Evolutionary conservation across 257 asterid species (phyloP).

Genomic region (Sherardia arvensis): DNA sequence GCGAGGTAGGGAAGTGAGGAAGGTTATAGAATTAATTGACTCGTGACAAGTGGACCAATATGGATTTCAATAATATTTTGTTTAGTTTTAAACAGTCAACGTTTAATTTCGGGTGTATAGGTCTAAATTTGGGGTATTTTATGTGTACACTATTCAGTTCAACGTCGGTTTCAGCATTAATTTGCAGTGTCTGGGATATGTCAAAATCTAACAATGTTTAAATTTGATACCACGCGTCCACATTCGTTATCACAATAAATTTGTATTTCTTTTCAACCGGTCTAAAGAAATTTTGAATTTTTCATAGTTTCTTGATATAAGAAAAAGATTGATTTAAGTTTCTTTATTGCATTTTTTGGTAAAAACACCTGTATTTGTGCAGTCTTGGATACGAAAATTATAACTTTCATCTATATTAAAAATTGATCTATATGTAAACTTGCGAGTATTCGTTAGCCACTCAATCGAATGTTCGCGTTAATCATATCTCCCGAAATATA

Average conservation of each 20-base stretch:
- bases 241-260: background rate
- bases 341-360: too few species aligned
- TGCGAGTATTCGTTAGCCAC: too few species aligned
- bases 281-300: too few species aligned
- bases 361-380: too few species aligned
- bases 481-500: too few species aligned
- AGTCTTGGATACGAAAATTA: too few species aligned
- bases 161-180: background rate
- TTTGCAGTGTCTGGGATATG: background rate
- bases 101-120: background rate
- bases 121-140: background rate
- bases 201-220: background rate
- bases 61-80: background rate
- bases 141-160: background rate
- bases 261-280: too few species aligned
- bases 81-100: background rate
- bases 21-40: background rate
- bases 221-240: background rate
- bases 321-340: too few species aligned
- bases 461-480: too few species aligned
- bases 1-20: background rate
- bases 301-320: too few species aligned
- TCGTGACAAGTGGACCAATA: background rate
- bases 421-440: too few species aligned
- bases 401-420: too few species aligned